Base-by-base conservation (phyloP, 2,329 filamentous ascomycete species). In the Dactylella cylindrospora region DNA sequence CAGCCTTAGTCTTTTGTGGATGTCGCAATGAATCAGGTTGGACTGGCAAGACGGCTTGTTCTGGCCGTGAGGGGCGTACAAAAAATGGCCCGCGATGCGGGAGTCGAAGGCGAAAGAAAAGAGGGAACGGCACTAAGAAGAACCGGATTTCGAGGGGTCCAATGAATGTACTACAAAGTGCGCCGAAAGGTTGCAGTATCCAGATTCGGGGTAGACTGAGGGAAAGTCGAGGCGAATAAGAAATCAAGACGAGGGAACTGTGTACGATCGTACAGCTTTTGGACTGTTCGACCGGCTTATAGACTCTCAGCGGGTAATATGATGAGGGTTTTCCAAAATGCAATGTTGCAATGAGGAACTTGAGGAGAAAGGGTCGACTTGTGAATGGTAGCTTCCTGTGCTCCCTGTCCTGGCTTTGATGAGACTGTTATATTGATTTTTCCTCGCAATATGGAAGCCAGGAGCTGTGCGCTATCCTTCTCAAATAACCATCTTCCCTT, bases 201-300 rank as follows among this genome's bases (percentile, higher is more conserved):
- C 31, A 43, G 40, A 45, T 61, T 40, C 36, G 33, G 40, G 40
- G 25, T 13, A 3, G 32, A 32, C 36, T 22, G 38, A 17, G 22
- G 12, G 25, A 29, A 26, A 40, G 29, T 33, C 43, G 43, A 28
- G 25, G 28, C 17, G 19, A 22, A 17, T 9, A 53, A 39, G 41
- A 47, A 61, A 61, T 61, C 33, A 43, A 35, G 32, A 50, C 38
- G 23, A 22, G 33, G 39, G 39, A 49, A 23, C 32, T 31, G 50
- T 54, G 44, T 43, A 35, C 57, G 17, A 54, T 62, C 44, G 26
- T 38, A 62, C 57, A 45, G 31, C 57, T 45, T 62, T n/a, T 15
- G 3, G 15, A 40, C 20, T 12, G 19, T 6, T 22, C 35, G 15
- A 20, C 6, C 36, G 23, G 26, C 12, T 23, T 20, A 13, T 23